A percentile compares a stretch with the other conserved stretches of the same genome.
These are phyloP conservation scores for Beta vulgaris DNA, from an alignment of 148 eudicot genomes.

Conservation along the genomic window DNA sequence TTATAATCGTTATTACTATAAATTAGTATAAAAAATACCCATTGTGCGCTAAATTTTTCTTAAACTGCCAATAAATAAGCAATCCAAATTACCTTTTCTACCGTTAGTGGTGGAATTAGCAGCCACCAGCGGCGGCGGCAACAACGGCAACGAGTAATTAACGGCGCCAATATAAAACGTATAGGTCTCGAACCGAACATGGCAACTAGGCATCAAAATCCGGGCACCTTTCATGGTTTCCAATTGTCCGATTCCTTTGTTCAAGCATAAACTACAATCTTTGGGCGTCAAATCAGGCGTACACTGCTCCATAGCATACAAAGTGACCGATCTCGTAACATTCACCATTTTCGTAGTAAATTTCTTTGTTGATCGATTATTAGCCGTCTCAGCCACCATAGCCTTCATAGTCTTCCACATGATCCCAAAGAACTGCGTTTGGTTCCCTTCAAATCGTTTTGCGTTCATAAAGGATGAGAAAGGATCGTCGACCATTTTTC, in stretches of 20 bases:
- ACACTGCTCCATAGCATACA: constrained; percentile 24
- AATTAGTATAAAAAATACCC: background rate
- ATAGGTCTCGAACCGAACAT: constrained; percentile 23
- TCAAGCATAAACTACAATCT: constrained; percentile 21
- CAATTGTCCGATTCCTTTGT: background rate
- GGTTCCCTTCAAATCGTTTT: constrained; percentile 2
- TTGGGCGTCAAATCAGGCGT: constrained; percentile 12
- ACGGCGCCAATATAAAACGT: constrained; percentile 11
- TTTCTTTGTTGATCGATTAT: constrained; percentile 10
- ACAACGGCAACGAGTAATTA: background rate
- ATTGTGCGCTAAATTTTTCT: background rate
- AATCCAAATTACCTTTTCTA: background rate
- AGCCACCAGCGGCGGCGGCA: background rate
- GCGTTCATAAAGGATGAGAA: no score
- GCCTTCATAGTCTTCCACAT: background rate
- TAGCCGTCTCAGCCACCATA: constrained; percentile 17
- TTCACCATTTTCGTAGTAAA: constrained; percentile 21
- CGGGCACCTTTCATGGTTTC: constrained; percentile 12
- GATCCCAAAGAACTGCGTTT: background rate
- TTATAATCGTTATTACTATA: no score
- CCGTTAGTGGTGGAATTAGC: background rate
- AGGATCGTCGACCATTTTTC: background rate
- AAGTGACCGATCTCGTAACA: background rate
- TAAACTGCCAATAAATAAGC: no score
- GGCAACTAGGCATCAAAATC: constrained; percentile 30